Evolutionary conservation across 2,329 filamentous ascomycete genomes (phyloP).

Genomic region (Fusarium pseudocircinatum): DNA sequence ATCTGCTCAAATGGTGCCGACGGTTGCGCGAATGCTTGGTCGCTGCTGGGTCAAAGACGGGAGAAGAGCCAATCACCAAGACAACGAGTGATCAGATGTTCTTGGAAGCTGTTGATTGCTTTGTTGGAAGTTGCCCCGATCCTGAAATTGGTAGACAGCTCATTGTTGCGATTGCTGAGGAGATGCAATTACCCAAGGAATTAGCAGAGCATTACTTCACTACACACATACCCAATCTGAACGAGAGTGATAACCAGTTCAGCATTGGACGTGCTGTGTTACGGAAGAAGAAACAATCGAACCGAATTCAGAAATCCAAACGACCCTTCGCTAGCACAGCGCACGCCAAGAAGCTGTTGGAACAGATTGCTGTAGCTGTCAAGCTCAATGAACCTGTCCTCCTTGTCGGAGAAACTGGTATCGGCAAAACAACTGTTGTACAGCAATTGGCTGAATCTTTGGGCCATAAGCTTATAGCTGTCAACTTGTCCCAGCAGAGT

Average conservation of each 20-base stretch:
- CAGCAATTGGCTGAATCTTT: constrained; percentile 89
- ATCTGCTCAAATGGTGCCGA: constrained; percentile 91
- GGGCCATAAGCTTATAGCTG: constrained; percentile 86
- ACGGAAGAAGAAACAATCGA: constrained; percentile 63
- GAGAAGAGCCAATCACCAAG: constrained; percentile 77
- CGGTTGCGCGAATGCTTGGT: constrained; percentile 75
- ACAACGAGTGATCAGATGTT: constrained; percentile 84
- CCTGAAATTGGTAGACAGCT: constrained; percentile 67
- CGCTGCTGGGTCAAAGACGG: constrained; percentile 69
- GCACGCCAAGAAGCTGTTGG: constrained; percentile 84
- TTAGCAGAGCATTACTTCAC: constrained; percentile 80
- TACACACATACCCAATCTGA: constrained; percentile 76
- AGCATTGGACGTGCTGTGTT: constrained; percentile 74
- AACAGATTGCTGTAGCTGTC: constrained; percentile 86
- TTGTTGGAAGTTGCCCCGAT: constrained; percentile 81
- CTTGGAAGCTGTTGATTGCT: constrained; percentile 92
- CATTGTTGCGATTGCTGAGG: constrained; percentile 79
- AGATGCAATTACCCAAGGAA: constrained; percentile 87
- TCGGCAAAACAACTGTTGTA: constrained; percentile 95
- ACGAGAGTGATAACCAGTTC: constrained; percentile 67
- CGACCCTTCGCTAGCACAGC: constrained; percentile 87
- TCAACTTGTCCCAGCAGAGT: constrained; percentile 97
- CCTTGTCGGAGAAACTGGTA: constrained; percentile 98
- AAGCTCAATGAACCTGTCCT: constrained; percentile 88
- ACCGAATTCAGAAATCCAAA: constrained; percentile 61